Percentiles rank a stretch among this genome's conserved stretches.
phyloP scores from a whole-genome alignment of 495 filamentous ascomycete species.

The Bacidia gigantensis region DNA sequence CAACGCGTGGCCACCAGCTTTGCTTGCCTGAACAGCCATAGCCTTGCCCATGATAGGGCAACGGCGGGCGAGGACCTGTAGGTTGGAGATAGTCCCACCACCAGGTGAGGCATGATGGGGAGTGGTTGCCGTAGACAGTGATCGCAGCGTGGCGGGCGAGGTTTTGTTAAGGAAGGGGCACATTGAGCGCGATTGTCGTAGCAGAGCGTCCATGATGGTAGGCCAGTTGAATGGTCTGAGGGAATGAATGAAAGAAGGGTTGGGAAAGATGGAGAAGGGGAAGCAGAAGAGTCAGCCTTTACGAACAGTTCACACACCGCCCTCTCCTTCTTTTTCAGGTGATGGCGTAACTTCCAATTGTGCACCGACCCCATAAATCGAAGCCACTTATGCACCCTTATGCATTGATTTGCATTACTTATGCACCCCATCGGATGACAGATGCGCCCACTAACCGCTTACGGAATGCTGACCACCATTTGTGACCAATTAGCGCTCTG shows the following conservation, averaged over 20 bases:
- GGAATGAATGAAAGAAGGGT: background rate
- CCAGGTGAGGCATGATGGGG: conserved; percentile 57
- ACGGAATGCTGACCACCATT: too few species aligned
- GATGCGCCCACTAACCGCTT: background rate
- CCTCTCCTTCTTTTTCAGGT: background rate
- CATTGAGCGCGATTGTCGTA: conserved; percentile 86
- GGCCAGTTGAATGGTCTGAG: background rate
- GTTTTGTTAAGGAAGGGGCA: conserved; percentile 96
- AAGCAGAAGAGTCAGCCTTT: too few species aligned
- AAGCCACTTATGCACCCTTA: too few species aligned
- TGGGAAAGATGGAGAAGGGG: background rate
- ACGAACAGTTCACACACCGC: too few species aligned
- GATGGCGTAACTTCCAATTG: background rate
- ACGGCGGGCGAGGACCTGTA: conserved; percentile 84
- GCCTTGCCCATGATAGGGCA: conserved; percentile 99
- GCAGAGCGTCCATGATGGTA: conserved; percentile 67
- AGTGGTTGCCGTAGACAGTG: conserved; percentile 59
- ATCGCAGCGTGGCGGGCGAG: conserved; percentile 74
- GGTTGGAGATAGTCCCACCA: conserved; percentile 89
- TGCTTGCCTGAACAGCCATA: conserved; percentile 70
- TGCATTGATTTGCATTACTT: background rate
- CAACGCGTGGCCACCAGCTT: conserved; percentile 30
- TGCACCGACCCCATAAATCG: too few species aligned
- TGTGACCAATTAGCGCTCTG: background rate
- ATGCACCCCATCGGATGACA: background rate